Percentiles rank a stretch among this genome's conserved stretches.
phyloP scores from a whole-genome alignment of 495 filamentous ascomycete species.

The Penicillium cataractarum region DNA sequence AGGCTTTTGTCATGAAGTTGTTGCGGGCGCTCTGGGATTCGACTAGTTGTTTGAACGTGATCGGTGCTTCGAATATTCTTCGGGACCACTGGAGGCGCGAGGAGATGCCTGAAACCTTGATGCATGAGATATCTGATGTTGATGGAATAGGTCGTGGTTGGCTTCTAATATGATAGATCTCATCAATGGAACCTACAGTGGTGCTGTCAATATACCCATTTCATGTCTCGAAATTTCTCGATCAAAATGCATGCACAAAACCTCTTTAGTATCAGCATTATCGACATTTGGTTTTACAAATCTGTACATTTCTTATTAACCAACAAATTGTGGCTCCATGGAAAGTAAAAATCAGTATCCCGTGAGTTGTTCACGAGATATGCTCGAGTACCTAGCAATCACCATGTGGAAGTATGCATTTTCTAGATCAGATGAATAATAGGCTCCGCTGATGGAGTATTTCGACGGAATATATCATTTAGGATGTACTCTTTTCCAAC shows the following conservation, averaged over 20 bases:
- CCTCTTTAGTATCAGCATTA: no score
- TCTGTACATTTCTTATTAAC: no score
- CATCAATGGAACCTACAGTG: no score
- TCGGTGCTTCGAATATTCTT: slow-evolving; percentile 17
- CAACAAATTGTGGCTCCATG: no score
- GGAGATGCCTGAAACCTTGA: background rate
- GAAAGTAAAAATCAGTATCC: no score
- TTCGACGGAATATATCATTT: background rate
- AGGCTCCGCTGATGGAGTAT: background rate
- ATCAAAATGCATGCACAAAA: no score
- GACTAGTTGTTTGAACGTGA: slow-evolving; percentile 35
- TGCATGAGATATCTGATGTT: background rate
- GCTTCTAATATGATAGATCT: background rate
- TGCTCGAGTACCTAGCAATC: no score
- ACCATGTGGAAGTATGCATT: no score
- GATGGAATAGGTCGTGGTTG: background rate
- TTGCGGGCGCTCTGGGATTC: slow-evolving; percentile 28
- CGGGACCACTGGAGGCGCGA: slow-evolving; percentile 3
- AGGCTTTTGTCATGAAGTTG: slow-evolving; percentile 14
- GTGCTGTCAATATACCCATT: no score
- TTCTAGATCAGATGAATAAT: background rate
- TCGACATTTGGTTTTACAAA: no score
- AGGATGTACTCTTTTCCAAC: background rate
- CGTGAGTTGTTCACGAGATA: no score
- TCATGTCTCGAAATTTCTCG: no score